Conservation (phyloP, 139 green algal species). For the Pseudopediastrum boryanum region DNA sequence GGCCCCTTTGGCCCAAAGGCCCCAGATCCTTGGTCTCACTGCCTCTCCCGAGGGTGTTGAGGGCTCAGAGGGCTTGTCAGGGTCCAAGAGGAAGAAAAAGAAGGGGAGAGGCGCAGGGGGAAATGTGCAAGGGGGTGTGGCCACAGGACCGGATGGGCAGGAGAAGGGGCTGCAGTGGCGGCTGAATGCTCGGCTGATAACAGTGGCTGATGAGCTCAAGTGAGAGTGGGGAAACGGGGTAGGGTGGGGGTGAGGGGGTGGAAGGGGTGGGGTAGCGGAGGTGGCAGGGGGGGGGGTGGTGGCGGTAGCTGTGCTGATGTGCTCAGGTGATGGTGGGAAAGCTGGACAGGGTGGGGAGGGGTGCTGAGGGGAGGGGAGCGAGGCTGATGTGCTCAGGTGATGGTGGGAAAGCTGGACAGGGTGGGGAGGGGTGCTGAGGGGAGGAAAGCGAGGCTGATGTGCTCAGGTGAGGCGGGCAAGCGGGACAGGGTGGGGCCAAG, state of each 20-base stretch:
- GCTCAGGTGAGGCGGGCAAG: background rate
- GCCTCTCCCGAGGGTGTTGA: slow-evolving; percentile 8
- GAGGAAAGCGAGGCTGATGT: background rate
- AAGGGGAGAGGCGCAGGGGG: slow-evolving; percentile 12
- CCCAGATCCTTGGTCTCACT: slow-evolving; percentile 36
- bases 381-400: background rate
- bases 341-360: background rate
- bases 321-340: background rate
- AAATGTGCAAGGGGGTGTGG: too few relatives aligned
- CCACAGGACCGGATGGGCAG: slow-evolving; percentile 11
- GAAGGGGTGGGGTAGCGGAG: background rate
- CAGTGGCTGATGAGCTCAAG: slow-evolving; percentile 1
- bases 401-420: background rate
- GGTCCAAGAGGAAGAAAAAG: background rate
- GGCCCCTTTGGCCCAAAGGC: background rate
- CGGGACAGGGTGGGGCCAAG: background rate
- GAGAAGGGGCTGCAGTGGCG: slow-evolving; percentile 11
- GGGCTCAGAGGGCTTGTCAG: background rate
- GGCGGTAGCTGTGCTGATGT: background rate
- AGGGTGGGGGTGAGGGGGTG: background rate
- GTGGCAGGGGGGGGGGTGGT: background rate
- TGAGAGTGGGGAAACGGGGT: background rate
- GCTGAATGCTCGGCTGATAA: slow-evolving; percentile 10
- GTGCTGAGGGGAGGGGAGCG: background rate
- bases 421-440: background rate